These are phyloP conservation scores for Sinapis alba DNA, from an alignment of 441 rosid genomes.

Conservation along the genomic window DNA sequence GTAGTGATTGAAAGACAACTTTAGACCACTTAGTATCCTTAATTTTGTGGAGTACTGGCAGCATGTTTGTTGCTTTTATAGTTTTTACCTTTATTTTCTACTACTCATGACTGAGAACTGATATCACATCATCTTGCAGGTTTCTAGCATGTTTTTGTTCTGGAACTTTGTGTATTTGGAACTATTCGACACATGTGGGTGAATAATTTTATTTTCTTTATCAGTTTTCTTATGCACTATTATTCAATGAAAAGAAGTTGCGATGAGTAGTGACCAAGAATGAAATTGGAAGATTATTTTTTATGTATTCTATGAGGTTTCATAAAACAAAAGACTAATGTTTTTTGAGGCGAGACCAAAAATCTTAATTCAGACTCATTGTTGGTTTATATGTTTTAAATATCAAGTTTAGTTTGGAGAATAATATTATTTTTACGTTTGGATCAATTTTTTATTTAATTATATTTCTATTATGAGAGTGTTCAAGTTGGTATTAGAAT, in stretches of 20 bases:
- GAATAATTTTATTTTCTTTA: neutral
- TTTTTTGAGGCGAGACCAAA: neutral
- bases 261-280: neutral
- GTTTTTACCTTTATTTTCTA: neutral
- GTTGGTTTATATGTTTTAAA: neutral
- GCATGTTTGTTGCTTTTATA: conserved; percentile 46
- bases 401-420: neutral
- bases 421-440: no score
- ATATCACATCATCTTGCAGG: conserved; percentile 44
- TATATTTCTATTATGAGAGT: no score
- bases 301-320: neutral
- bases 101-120: neutral
- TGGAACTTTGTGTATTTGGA: conserved; percentile 78
- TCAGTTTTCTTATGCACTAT: neutral
- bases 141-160: conserved; percentile 71
- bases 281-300: neutral
- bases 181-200: conserved; percentile 72
- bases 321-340: no score
- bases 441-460: no score
- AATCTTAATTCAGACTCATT: neutral
- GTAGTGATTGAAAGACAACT: neutral
- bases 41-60: conserved; percentile 7
- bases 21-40: neutral
- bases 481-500: no score
- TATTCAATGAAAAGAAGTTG: neutral